A percentile compares a stretch with the other conserved stretches of the same genome.
phyloP scores from a whole-genome alignment of 345 rosid species.

The Populus pruinosa region DNA sequence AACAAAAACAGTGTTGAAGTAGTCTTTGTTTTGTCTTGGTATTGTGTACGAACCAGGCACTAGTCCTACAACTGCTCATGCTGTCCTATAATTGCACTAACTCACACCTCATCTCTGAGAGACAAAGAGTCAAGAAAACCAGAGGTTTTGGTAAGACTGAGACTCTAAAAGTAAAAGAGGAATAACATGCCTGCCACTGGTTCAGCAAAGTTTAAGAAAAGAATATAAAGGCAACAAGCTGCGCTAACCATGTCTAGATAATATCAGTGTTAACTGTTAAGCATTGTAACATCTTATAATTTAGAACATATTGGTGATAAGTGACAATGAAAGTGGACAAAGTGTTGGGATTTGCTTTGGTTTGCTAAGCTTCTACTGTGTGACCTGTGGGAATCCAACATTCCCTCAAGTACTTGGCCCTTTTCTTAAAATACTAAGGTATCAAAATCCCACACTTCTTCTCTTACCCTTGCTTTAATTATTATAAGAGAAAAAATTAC shows the following conservation, averaged over 20 bases:
- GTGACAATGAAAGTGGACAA: not conserved
- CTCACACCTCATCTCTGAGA: slow-evolving; percentile 32
- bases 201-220: slow-evolving; percentile 35
- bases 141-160: slow-evolving; percentile 8
- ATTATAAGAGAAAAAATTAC: slow-evolving; percentile 30
- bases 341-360: slow-evolving; percentile 24
- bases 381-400: slow-evolving; percentile 51
- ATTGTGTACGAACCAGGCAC: slow-evolving; percentile 21
- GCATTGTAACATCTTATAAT: slow-evolving; percentile 22
- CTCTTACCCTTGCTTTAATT: slow-evolving; percentile 7
- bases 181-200: slow-evolving; percentile 51
- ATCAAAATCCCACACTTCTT: slow-evolving; percentile 22
- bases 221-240: slow-evolving; percentile 38
- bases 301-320: slow-evolving; percentile 3
- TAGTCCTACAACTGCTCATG: slow-evolving; percentile 16
- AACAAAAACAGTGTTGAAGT: slow-evolving; percentile 12
- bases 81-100: slow-evolving; percentile 28
- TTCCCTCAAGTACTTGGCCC: slow-evolving; percentile 35
- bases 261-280: slow-evolving; percentile 35
- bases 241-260: slow-evolving; percentile 37
- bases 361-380: slow-evolving; percentile 27
- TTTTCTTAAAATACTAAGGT: slow-evolving; percentile 10
- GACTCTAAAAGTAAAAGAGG: slow-evolving; percentile 17
- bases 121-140: slow-evolving; percentile 31
- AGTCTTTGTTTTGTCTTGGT: slow-evolving; percentile 20